Evolutionary conservation across 805 yeast genomes (phyloP), one percentile per base, ranked within the genome.

Genomic region (Lachancea kluyveri): DNA sequence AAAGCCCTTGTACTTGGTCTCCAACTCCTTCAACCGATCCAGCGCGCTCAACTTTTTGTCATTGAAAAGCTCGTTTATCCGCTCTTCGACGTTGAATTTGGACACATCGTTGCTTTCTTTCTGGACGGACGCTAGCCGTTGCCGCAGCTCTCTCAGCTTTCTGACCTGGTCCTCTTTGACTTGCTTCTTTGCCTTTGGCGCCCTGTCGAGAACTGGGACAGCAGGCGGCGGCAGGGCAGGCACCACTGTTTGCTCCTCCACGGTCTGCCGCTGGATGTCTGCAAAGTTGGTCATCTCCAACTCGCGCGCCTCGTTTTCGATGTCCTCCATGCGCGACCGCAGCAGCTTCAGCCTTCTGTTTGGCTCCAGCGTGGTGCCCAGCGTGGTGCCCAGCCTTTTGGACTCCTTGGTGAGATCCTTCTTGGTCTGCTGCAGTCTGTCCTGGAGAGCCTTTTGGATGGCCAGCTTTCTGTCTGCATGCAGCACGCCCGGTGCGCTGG

Each of bases 201-300:
- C 18, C 11, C 11, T 21, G 14, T 12, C 30, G 36, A 21, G 24
- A 13, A 11, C n/a, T n/a, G n/a, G n/a, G n/a, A n/a, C n/a, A 5
- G 46, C 44, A 1, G 56, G 45, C 8, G 30, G 24, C 9, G 50
- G 51, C 4, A 36, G 33, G 10, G 46, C 35, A 3, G 43, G 38
- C 21, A 15, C 4, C 11, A 21, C 10, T 12, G 4, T 26, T 15
- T 11, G 23, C 15, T 4, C 4, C 23, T n/a, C 21, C 7, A 19
- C 21, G 21, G 21, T 10, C 13, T 36, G 37, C 31, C 52, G 41
- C 39, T 59, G 43, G 35, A 41, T 41, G 19, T 76, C 83, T 17
- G 72, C 79, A 47, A 85, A 87, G 43, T 86, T 92, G 13, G 83
- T 80, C 72, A 76, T 79, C 53, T 90, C 96, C 37, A 90, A 66